Evolutionary conservation across 2,329 filamentous ascomycete species (phyloP).

Genomic region (Tympanopsis confertula): DNA sequence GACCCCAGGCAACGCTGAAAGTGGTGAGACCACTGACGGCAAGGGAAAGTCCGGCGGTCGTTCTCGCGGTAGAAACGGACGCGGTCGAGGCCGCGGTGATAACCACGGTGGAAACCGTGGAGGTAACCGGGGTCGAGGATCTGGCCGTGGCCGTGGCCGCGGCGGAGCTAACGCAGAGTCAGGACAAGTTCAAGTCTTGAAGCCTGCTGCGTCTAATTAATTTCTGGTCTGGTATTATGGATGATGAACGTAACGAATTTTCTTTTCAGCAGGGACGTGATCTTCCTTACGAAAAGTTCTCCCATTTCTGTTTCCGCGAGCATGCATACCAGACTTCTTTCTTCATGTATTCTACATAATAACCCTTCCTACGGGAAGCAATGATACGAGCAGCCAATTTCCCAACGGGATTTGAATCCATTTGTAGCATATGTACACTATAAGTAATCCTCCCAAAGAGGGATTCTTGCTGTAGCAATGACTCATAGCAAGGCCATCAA

Average conservation of each 20-base stretch:
- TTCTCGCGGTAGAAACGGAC: conserved; percentile 31
- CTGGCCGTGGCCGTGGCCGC: conserved; percentile 4
- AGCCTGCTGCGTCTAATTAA: not conserved
- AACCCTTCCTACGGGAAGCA: too few relatives aligned
- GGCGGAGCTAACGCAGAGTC: not conserved
- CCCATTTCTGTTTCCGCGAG: too few relatives aligned
- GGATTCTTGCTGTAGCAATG: too few relatives aligned
- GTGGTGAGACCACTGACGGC: conserved; percentile 50
- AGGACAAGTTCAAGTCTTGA: not conserved
- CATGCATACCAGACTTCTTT: too few relatives aligned
- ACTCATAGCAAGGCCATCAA: too few relatives aligned
- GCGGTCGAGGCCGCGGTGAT: conserved; percentile 32
- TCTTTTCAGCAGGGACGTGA: too few relatives aligned
- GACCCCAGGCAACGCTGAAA: conserved; percentile 25
- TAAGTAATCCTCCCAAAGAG: too few relatives aligned
- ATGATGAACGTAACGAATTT: not conserved
- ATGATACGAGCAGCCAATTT: too few relatives aligned
- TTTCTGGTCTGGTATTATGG: not conserved
- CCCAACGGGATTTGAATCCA: too few relatives aligned
- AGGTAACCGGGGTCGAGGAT: conserved; percentile 28
- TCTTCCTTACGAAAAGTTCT: too few relatives aligned
- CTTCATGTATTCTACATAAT: too few relatives aligned
- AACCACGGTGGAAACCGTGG: conserved; percentile 39
- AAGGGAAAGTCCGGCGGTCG: conserved; percentile 53
- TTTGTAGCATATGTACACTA: too few relatives aligned